These are phyloP conservation scores for Linnemannia zychae DNA, from an alignment of 192 early-diverging fungal genomes.

Conservation along the genomic window DNA sequence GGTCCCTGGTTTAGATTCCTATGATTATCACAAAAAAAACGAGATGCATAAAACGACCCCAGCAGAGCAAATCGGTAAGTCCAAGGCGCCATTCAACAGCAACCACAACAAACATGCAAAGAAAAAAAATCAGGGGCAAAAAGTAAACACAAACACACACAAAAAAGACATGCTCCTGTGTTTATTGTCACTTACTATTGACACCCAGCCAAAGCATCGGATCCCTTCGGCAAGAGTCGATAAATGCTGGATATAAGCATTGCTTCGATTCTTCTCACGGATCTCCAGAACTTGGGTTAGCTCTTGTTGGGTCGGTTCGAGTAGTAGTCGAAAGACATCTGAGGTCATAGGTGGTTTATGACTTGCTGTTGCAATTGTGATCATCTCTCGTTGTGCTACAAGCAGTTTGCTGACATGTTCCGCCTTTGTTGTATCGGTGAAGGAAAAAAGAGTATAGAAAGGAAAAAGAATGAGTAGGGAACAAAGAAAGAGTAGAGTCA, in stretches of 20 bases:
- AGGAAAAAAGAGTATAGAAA: background rate
- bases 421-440: slow-evolving; percentile 56
- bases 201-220: slow-evolving; percentile 93
- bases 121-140: background rate
- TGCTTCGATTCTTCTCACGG: slow-evolving; percentile 84
- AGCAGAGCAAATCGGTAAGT: background rate
- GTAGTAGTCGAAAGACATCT: slow-evolving; percentile 69
- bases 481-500: background rate
- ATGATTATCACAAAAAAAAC: background rate
- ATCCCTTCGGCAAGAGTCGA: slow-evolving; percentile 90
- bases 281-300: slow-evolving; percentile 76
- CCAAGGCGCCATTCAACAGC: too few relatives aligned
- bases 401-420: slow-evolving; percentile 69
- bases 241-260: slow-evolving; percentile 83
- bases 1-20: slow-evolving; percentile 89
- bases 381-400: slow-evolving; percentile 79
- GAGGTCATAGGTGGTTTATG: slow-evolving; percentile 82
- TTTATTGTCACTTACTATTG: slow-evolving; percentile 67
- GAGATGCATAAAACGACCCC: background rate
- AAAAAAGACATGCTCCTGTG: background rate
- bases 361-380: slow-evolving; percentile 77
- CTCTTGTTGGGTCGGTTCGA: slow-evolving; percentile 77
- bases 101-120: background rate
- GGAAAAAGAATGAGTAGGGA: too few relatives aligned
- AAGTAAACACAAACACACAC: background rate